Percentiles rank a stretch among this genome's conserved stretches.
Conservation (phyloP, 331 rosid species). For the Rosa hybrid region DNA sequence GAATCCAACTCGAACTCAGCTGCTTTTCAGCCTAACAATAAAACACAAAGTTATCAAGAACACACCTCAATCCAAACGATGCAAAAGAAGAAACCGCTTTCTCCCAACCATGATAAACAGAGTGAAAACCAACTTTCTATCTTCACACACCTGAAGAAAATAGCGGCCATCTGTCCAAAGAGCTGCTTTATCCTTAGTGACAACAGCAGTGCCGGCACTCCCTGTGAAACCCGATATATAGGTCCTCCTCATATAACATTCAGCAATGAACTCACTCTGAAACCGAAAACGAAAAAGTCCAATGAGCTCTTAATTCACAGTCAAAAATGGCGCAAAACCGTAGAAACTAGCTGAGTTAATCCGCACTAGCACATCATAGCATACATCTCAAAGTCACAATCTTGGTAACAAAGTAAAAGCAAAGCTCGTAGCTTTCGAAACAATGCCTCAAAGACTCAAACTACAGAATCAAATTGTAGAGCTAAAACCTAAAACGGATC, state of each 20-base stretch:
- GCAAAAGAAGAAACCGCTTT: neutral
- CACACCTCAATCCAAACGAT: neutral
- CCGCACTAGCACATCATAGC: neutral
- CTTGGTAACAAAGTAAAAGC: neutral
- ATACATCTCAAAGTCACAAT: neutral
- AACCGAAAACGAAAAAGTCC: conserved; percentile 14
- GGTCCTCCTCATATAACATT: conserved; percentile 80
- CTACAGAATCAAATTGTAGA: neutral
- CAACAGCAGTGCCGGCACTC: conserved; percentile 93
- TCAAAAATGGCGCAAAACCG: neutral
- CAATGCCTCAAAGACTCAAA: neutral
- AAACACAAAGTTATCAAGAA: neutral
- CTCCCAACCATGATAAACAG: neutral
- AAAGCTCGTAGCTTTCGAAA: neutral
- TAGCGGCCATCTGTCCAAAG: conserved; percentile 99
- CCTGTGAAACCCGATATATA: conserved; percentile 90
- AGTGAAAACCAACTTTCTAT: neutral
- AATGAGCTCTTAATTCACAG: neutral
- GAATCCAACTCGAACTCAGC: conserved; percentile 83
- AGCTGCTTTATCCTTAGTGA: conserved; percentile 88
- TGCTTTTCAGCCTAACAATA: conserved; percentile 86
- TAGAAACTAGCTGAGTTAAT: neutral
- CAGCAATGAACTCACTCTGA: conserved; percentile 96
- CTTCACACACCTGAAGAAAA: conserved; percentile 80
- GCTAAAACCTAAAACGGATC: neutral